Conservation (phyloP, 192 early-diverging fungal genomes). For the Mortierella antarctica region DNA sequence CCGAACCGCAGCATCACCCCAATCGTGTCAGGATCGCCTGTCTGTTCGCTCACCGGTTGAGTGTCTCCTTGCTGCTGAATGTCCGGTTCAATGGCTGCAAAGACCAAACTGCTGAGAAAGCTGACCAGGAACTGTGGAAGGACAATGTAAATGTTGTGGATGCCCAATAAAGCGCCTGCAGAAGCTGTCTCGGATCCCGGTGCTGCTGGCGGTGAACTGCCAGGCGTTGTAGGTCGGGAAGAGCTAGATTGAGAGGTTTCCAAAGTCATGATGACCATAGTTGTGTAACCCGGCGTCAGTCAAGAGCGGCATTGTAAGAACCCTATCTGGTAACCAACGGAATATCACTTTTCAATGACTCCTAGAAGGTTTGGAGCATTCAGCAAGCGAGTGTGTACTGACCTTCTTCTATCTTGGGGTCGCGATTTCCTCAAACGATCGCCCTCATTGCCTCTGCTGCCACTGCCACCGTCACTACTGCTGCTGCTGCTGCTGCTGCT, state of each 20-base stretch:
- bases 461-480: not conserved
- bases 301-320: too few relatives aligned
- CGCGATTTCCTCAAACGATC: too few relatives aligned
- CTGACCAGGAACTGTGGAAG: slow-evolving; percentile 93
- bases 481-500: not conserved
- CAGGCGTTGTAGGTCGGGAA: not conserved
- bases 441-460: slow-evolving; percentile 1
- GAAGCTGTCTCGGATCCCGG: slow-evolving; percentile 47
- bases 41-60: not conserved
- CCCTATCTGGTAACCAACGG: too few relatives aligned
- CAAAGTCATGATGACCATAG: too few relatives aligned
- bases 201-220: not conserved
- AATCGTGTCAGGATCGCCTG: slow-evolving; percentile 56
- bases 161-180: slow-evolving; percentile 85
- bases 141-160: slow-evolving; percentile 96
- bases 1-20: slow-evolving; percentile 67
- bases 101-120: slow-evolving; percentile 84
- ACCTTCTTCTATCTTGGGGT: too few relatives aligned
- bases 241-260: slow-evolving; percentile 2
- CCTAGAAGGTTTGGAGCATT: too few relatives aligned
- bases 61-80: not conserved
- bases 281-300: too few relatives aligned
- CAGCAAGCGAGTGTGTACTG: too few relatives aligned
- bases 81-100: slow-evolving; percentile 74
- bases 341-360: too few relatives aligned